Conservation (phyloP, 2,329 filamentous ascomycete genomes). For the Zymoseptoria crescenta region DNA sequence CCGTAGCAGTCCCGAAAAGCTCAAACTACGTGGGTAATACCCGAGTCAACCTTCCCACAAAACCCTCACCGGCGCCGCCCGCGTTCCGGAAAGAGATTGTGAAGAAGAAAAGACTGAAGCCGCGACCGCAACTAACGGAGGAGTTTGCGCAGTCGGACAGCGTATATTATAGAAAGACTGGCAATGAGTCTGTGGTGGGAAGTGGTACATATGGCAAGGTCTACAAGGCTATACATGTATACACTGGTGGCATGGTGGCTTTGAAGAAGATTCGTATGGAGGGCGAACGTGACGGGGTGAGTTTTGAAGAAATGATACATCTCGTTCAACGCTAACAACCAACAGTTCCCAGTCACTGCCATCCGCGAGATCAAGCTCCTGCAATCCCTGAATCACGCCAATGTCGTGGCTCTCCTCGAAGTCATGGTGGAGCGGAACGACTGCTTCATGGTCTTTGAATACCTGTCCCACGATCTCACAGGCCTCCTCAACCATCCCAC, state of each 20-base stretch:
- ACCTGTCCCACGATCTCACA: constrained; percentile 90
- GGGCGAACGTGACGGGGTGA: constrained; percentile 70
- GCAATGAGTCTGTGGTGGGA: constrained; percentile 94
- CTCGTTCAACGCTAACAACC: constrained; percentile 20
- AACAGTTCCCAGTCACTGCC: constrained; percentile 72
- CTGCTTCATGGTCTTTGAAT: constrained; percentile 99
- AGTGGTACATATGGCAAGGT: constrained; percentile 95
- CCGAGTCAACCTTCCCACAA: constrained; percentile 14
- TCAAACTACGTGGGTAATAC: constrained; percentile 28
- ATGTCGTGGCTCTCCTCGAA: constrained; percentile 76
- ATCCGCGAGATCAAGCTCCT: constrained; percentile 86
- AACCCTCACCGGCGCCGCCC: constrained; percentile 15
- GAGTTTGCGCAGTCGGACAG: constrained; percentile 75
- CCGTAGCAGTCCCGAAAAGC: constrained; percentile 22
- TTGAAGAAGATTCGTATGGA: constrained; percentile 92
- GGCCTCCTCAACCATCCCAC: constrained; percentile 90
- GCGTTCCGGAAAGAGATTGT: constrained; percentile 46
- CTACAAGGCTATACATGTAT: constrained; percentile 90
- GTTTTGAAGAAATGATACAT: constrained; percentile 14
- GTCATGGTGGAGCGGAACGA: constrained; percentile 98
- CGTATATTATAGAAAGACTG: constrained; percentile 88
- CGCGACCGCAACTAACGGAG: constrained; percentile 59
- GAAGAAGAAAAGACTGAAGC: constrained; percentile 61
- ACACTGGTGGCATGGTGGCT: constrained; percentile 74
- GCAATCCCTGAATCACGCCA: constrained; percentile 74